Evolutionary conservation across 805 yeast species (phyloP).

Genomic region (Barnettozyma wickerhamii): DNA sequence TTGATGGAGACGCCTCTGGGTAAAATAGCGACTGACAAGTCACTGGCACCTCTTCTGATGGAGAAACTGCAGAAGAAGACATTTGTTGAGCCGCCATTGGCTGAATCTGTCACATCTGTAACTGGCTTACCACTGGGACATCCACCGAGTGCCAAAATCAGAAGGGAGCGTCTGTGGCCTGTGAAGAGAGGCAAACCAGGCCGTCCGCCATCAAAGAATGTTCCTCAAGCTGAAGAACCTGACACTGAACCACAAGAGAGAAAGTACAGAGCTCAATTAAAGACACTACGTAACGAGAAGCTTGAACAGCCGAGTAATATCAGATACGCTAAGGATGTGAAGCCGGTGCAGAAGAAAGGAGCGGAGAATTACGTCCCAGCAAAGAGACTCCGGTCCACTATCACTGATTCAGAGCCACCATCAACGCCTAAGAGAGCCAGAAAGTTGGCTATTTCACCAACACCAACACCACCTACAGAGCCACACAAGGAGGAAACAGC

Average conservation of each 20-base stretch:
- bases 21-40: background rate
- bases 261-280: constrained; percentile 1
- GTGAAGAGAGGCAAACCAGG: constrained; percentile 27
- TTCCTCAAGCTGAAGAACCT: constrained; percentile 1
- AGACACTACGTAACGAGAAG: constrained; percentile 17
- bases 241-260: background rate
- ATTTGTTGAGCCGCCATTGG: constrained; percentile 52
- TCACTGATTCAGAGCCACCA: constrained; percentile 5
- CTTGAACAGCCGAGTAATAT: constrained; percentile 20
- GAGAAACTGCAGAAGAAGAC: background rate
- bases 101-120: constrained; percentile 51
- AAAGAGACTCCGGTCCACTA: too few species aligned
- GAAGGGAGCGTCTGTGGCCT: constrained; percentile 54
- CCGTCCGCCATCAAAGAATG: constrained; percentile 5
- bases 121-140: constrained; percentile 73
- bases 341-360: constrained; percentile 8
- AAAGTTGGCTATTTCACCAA: too few species aligned
- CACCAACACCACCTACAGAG: background rate
- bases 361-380: constrained; percentile 10
- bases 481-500: constrained; percentile 3
- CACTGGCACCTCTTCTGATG: background rate
- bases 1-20: background rate
- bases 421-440: constrained; percentile 10
- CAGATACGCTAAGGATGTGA: constrained; percentile 10
- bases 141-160: constrained; percentile 58